A percentile compares a stretch with the other conserved stretches of the same genome.
phyloP scores from a whole-genome alignment of 331 rosid species.

The Arachis monticola region DNA sequence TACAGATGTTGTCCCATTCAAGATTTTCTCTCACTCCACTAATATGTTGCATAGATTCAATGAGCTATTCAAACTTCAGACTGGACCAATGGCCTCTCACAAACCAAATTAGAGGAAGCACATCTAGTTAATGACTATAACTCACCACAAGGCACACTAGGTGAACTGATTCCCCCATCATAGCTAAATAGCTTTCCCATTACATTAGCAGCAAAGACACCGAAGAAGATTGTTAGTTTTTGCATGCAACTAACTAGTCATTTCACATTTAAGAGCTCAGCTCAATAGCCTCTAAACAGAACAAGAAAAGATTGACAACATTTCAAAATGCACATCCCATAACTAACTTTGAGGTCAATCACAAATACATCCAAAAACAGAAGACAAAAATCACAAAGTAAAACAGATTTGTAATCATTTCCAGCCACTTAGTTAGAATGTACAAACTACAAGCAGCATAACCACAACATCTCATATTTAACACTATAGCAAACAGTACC shows the following conservation, averaged over 20 bases:
- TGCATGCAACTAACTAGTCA: not conserved
- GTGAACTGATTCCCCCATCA: not conserved
- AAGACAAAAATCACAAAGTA: not conserved
- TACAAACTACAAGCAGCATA: too few relatives aligned
- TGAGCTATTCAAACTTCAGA: slow-evolving; percentile 21
- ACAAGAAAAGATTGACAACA: not conserved
- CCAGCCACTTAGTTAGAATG: too few relatives aligned
- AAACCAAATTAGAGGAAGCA: not conserved
- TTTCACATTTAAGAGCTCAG: not conserved
- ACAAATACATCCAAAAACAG: not conserved
- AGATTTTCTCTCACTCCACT: not conserved
- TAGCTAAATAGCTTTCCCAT: not conserved
- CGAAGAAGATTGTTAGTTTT: not conserved
- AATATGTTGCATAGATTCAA: too few relatives aligned
- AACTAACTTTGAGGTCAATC: slow-evolving; percentile 15
- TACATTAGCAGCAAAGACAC: not conserved
- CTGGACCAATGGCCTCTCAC: not conserved
- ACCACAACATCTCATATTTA: too few relatives aligned
- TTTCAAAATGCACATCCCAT: not conserved
- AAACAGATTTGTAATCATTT: too few relatives aligned
- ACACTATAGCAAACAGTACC: too few relatives aligned
- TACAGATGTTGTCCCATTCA: not conserved
- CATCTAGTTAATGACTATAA: slow-evolving; percentile 5
- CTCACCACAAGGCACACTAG: not conserved
- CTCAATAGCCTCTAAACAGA: not conserved